These are phyloP conservation scores for Chionographis japonica DNA, from an alignment of 106 monocot species.

Conservation along the genomic window DNA sequence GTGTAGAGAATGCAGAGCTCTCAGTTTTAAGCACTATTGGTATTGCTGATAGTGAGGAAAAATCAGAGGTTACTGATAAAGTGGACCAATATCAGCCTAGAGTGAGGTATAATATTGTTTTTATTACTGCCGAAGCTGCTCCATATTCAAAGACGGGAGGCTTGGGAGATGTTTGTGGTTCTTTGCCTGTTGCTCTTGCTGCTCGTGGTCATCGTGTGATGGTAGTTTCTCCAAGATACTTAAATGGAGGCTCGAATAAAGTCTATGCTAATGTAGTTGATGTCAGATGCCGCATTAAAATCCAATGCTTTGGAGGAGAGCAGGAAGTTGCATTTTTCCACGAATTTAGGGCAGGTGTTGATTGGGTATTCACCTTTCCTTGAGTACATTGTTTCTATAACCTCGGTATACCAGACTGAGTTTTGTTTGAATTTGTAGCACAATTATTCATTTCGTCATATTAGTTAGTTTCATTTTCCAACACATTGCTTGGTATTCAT, in stretches of 20 bases:
- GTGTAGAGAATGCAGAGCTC: background rate
- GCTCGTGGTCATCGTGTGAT: slow-evolving; percentile 87
- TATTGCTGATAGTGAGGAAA: slow-evolving; percentile 2
- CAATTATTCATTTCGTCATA: background rate
- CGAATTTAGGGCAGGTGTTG: slow-evolving; percentile 75
- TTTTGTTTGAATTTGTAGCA: too few relatives aligned
- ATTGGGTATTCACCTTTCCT: slow-evolving; percentile 61
- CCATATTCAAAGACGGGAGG: slow-evolving; percentile 73
- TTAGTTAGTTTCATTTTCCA: background rate
- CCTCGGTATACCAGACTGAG: background rate
- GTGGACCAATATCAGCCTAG: slow-evolving; percentile 9
- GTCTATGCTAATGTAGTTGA: slow-evolving; percentile 35
- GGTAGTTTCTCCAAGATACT: slow-evolving; percentile 83
- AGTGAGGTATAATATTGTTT: slow-evolving; percentile 31
- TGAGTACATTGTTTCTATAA: background rate
- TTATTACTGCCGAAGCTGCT: slow-evolving; percentile 62
- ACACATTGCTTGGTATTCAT: background rate
- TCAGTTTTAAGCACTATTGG: background rate
- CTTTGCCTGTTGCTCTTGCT: slow-evolving; percentile 79
- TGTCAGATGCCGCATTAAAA: slow-evolving; percentile 34
- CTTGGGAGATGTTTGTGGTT: slow-evolving; percentile 88
- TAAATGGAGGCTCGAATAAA: slow-evolving; percentile 48
- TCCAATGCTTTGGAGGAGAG: slow-evolving; percentile 66
- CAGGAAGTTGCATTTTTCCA: slow-evolving; percentile 82
- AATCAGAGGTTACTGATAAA: slow-evolving; percentile 6